Percentiles rank a stretch among this genome's conserved stretches.
Conservation (phyloP, 192 early-diverging fungal species). For the Polychytrium aggregatum region DNA sequence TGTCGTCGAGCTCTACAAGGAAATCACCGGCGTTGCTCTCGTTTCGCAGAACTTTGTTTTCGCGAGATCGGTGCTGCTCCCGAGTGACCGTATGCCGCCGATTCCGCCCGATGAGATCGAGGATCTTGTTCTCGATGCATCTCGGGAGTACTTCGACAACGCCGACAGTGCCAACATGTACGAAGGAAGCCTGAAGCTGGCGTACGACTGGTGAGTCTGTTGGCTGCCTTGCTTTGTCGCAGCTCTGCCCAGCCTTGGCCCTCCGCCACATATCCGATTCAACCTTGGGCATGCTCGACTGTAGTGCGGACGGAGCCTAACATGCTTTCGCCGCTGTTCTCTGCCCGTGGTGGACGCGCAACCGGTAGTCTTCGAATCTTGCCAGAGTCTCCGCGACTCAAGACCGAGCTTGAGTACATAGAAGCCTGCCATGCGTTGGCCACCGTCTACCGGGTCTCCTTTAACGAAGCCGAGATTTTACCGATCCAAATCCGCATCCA, state of each 20-base stretch:
- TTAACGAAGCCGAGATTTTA: conserved; percentile 34
- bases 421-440: conserved; percentile 58
- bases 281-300: too few relatives aligned
- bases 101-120: conserved; percentile 30
- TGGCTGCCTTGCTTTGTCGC: too few relatives aligned
- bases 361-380: conserved; percentile 48
- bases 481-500: conserved; percentile 63
- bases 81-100: conserved; percentile 9
- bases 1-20: too few relatives aligned
- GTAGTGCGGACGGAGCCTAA: too few relatives aligned
- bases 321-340: too few relatives aligned
- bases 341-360: too few relatives aligned
- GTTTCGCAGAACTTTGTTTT: too few relatives aligned
- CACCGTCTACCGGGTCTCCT: conserved; percentile 28
- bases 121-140: conserved; percentile 54
- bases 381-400: conserved; percentile 39
- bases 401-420: conserved; percentile 51
- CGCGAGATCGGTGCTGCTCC: too few relatives aligned
- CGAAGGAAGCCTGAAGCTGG: conserved; percentile 57
- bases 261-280: too few relatives aligned
- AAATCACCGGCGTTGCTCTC: too few relatives aligned
- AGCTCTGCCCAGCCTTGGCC: too few relatives aligned
- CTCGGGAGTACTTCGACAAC: conserved; percentile 64
- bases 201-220: conserved; percentile 56
- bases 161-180: conserved; percentile 53